Percentiles rank a stretch among this genome's conserved stretches.
Evolutionary conservation across 179 eudicot genomes (phyloP).

Genomic region (Beta macrorhiza): DNA sequence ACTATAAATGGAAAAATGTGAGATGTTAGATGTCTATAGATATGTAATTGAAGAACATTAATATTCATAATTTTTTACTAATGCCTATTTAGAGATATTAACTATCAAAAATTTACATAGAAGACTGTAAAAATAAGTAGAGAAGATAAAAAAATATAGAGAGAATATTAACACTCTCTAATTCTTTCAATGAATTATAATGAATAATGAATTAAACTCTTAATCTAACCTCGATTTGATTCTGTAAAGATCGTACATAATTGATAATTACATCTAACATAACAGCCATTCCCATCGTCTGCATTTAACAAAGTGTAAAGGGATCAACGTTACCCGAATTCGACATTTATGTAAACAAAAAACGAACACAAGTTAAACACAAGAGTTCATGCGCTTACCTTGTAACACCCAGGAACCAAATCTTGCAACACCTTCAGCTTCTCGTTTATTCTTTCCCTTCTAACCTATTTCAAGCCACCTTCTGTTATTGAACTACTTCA

Average conservation of each 20-base stretch:
- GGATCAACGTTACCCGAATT: neutral
- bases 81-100: no score
- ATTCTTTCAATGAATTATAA: no score
- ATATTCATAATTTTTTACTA: no score
- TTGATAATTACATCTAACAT: slow-evolving; percentile 94
- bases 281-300: slow-evolving; percentile 98
- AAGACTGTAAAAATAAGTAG: no score
- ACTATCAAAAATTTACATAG: no score
- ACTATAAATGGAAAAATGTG: no score
- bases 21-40: no score
- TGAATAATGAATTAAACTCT: neutral
- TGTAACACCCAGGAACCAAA: slow-evolving; percentile 93
- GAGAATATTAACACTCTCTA: no score
- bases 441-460: slow-evolving; percentile 87
- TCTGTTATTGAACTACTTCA: neutral
- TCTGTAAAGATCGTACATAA: slow-evolving; percentile 77
- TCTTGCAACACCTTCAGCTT: slow-evolving; percentile 79
- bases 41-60: no score
- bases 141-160: no score
- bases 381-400: slow-evolving; percentile 41
- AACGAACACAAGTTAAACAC: neutral
- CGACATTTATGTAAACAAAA: neutral
- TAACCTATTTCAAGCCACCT: slow-evolving; percentile 33
- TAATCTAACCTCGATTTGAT: slow-evolving; percentile 78
- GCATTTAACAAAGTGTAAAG: slow-evolving; percentile 7